Evolutionary conservation across 305 asterid species (phyloP).

Genomic region (Fraxinus latifolia): DNA sequence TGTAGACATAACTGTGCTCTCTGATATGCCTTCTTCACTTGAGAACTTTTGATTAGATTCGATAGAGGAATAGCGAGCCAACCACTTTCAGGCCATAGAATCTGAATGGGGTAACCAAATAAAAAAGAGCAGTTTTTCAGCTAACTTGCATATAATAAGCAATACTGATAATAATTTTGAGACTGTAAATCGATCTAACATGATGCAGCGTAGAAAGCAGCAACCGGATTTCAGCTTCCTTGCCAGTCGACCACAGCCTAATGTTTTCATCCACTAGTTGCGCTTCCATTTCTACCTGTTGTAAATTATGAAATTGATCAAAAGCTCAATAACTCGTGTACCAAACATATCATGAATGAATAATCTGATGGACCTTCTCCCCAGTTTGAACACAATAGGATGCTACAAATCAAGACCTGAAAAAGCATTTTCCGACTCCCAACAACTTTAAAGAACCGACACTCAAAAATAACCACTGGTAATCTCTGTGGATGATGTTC

Average conservation of each 20-base stretch:
- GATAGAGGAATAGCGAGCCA: constrained; percentile 50
- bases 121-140: background rate
- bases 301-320: background rate
- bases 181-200: constrained; percentile 37
- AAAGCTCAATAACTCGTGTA: background rate
- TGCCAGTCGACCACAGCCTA: constrained; percentile 61
- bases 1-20: constrained; percentile 72
- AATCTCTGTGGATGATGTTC: background rate
- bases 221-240: constrained; percentile 64
- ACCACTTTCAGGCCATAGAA: constrained; percentile 65
- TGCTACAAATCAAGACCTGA: background rate
- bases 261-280: constrained; percentile 52
- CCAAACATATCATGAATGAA: background rate
- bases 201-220: constrained; percentile 68
- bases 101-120: constrained; percentile 35
- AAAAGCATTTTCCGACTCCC: background rate
- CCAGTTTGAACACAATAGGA: background rate
- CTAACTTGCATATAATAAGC: background rate
- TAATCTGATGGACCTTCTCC: background rate
- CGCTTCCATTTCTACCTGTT: constrained; percentile 46
- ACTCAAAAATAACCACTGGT: background rate
- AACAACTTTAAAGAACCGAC: background rate
- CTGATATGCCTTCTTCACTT: constrained; percentile 78
- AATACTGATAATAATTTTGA: background rate
- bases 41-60: constrained; percentile 42